A percentile compares a stretch with the other conserved stretches of the same genome.
phyloP scores from a whole-genome alignment of 1,139 yeast species.

The Protomyces pachydermus region DNA sequence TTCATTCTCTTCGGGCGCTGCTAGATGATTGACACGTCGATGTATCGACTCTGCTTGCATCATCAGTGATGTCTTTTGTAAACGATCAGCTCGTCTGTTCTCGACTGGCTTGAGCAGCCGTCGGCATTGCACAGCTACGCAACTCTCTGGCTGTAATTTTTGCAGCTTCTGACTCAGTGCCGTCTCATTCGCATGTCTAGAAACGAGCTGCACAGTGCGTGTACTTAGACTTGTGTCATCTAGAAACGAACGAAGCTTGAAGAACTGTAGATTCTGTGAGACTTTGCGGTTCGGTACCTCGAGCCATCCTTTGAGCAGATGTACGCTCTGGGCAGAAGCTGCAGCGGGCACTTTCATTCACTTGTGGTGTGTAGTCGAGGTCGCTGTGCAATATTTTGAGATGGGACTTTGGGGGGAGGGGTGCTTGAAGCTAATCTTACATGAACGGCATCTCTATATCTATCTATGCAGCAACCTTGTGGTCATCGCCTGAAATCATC shows the following conservation, averaged over 20 bases:
- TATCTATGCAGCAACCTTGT: background rate
- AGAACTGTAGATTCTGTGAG: slow-evolving; percentile 21
- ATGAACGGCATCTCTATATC: background rate
- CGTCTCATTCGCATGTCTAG: slow-evolving; percentile 6
- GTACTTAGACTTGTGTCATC: background rate
- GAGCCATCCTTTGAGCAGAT: slow-evolving; percentile 26
- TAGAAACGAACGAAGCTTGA: slow-evolving; percentile 15
- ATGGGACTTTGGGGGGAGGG: background rate
- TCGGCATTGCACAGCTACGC: slow-evolving; percentile 31
- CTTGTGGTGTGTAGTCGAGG: background rate
- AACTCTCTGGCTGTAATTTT: slow-evolving; percentile 27
- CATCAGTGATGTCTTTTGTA: background rate
- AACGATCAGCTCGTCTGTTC: slow-evolving; percentile 29
- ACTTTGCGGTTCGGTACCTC: slow-evolving; percentile 24
- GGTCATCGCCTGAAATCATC: slow-evolving; percentile 36
- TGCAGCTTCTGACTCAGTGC: background rate
- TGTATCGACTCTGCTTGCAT: background rate
- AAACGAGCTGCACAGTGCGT: slow-evolving; percentile 1
- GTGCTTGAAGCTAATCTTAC: background rate
- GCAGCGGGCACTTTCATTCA: background rate
- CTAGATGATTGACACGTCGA: background rate
- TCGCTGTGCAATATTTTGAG: background rate
- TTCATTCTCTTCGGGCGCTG: slow-evolving; percentile 5
- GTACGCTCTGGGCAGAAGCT: background rate
- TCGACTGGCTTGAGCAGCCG: slow-evolving; percentile 31